A percentile compares a stretch with the other conserved stretches of the same genome.
These are phyloP conservation scores for Trichophyton verrucosum DNA, from an alignment of 2,329 filamentous ascomycete species.

Conservation along the genomic window DNA sequence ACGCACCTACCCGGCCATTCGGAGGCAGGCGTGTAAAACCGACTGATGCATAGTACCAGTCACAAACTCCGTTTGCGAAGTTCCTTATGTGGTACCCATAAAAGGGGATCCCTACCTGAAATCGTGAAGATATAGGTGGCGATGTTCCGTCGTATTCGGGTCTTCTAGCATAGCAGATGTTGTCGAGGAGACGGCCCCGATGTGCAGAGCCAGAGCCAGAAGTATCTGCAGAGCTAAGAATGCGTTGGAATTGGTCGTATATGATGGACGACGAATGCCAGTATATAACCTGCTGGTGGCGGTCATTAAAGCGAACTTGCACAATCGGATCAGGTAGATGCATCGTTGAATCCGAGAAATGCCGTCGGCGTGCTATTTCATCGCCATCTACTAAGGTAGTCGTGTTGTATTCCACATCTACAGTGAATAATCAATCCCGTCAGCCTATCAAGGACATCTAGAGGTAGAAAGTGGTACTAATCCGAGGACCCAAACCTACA, in stretches of 20 bases:
- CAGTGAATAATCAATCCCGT: background rate
- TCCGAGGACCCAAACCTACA: background rate
- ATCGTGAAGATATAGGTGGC: background rate
- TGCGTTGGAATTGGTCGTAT: constrained; percentile 25
- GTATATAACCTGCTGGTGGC: constrained; percentile 25
- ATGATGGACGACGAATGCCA: constrained; percentile 23
- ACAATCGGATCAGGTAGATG: background rate
- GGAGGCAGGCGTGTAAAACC: background rate
- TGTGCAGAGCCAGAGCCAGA: constrained; percentile 2
- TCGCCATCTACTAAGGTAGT: background rate
- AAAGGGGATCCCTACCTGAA: background rate
- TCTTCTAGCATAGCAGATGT: constrained; percentile 2
- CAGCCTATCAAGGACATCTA: background rate
- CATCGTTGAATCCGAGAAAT: background rate
- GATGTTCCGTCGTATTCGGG: background rate
- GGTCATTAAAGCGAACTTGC: constrained; percentile 25
- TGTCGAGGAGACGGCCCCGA: constrained; percentile 13
- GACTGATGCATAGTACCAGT: background rate
- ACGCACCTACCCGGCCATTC: constrained; percentile 11
- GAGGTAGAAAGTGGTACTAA: background rate
- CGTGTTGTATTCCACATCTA: background rate
- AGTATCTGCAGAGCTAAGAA: constrained; percentile 8
- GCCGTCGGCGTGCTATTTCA: background rate
- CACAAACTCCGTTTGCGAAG: background rate
- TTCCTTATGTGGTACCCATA: background rate